Conservation (phyloP, 495 filamentous ascomycete genomes). For the Podospora comata region DNA sequence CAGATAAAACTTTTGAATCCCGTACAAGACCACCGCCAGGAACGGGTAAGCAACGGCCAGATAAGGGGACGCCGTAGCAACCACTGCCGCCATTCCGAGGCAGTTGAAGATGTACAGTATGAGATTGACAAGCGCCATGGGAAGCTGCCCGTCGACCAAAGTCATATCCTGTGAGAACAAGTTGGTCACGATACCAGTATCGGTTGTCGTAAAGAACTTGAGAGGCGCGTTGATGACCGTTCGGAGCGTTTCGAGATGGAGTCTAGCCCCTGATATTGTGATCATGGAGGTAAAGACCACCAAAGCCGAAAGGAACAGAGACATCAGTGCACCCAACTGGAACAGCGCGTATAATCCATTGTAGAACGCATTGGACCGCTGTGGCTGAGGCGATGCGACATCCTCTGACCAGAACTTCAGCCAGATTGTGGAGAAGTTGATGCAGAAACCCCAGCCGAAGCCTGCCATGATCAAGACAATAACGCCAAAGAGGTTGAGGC, state of each 20-base stretch:
- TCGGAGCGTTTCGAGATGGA: conserved; percentile 23
- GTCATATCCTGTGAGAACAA: conserved; percentile 42
- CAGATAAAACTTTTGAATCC: conserved; percentile 54
- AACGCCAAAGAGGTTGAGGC: conserved; percentile 13
- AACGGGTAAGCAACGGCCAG: conserved; percentile 31
- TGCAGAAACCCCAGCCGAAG: conserved; percentile 20
- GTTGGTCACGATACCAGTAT: conserved; percentile 32
- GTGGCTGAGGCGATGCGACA: conserved; percentile 11
- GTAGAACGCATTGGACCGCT: conserved; percentile 26
- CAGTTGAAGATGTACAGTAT: conserved; percentile 1
- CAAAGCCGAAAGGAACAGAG: conserved; percentile 16
- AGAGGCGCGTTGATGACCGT: conserved; percentile 29
- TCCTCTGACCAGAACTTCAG: conserved; percentile 31
- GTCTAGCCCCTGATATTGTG: conserved; percentile 15
- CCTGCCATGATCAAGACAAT: conserved; percentile 9
- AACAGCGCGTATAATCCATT: conserved; percentile 27
- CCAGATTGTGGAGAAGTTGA: conserved; percentile 27
- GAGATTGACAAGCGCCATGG: conserved; percentile 23
- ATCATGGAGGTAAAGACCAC: conserved; percentile 23
- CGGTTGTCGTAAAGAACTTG: conserved; percentile 27
- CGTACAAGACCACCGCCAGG: conserved; percentile 36
- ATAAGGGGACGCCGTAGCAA: conserved; percentile 30
- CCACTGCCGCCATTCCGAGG: conserved; percentile 30
- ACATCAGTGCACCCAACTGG: conserved; percentile 20
- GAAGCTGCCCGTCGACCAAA: conserved; percentile 29